Evolutionary conservation across 768 basidiomycete genomes (phyloP), one percentile per base, ranked within the genome.

Genomic region (Rickenella mellea): DNA sequence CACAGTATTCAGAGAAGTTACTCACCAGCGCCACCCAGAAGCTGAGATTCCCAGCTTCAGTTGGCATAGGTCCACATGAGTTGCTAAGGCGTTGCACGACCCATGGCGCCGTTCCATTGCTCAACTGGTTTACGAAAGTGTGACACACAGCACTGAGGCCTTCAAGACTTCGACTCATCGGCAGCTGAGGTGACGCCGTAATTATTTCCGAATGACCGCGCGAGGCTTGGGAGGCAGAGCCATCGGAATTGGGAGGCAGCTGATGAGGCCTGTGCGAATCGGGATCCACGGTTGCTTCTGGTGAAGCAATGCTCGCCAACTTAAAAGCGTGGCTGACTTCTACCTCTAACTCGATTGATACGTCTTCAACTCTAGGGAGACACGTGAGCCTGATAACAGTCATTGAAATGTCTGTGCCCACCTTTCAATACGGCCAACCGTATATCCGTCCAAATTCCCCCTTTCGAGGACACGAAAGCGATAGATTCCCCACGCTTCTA

Each of bases 401-500:
- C 20, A 3, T 64, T 35, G 57, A n/a, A n/a, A 59, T 41, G 11
- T 37, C 2, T n/a, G 28, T 11, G 21, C 51, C 42, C 42, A 61
- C 73, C 67, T 65, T 57, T 94, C 90, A 30, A 91, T 76, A 39
- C 86, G 68, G 9, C 75, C 89, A 36, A 94, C 83, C 61, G 77
- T 80, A 57, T 98, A 98, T 3, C 94, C 94, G 56, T 99, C 94
- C 41, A 89, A 59, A 26, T 70, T 73, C 2, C 84, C 87, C 32
- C 82, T 74, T 56, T 96, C 90, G 46, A 94, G 63, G 46, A 97
- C 71, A 45, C 88, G 76, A 61, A 99, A 97, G 5, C 94, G 78
- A 54, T 74, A 74, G 9, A 65, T 64, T 8, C 84, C 84, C 55
- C 72, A 66, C 4, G 87, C 72, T 72, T 90, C 68, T 60, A 86